These are phyloP conservation scores for Cladobotryum mycophilum DNA, from an alignment of 2,329 filamentous ascomycete species.

Conservation along the genomic window DNA sequence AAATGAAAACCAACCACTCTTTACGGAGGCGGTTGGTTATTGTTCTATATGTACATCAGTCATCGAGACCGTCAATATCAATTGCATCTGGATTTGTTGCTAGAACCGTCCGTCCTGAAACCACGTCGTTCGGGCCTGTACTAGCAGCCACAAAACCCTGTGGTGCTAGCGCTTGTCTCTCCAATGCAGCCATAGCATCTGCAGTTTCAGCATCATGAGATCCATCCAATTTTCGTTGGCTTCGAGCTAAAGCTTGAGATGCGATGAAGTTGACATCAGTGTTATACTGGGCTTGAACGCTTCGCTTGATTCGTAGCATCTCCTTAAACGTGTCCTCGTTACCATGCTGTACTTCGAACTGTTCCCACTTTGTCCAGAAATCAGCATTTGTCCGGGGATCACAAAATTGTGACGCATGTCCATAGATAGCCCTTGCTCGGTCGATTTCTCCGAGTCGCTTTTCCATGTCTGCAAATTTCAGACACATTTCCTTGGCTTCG, in stretches of 20 bases:
- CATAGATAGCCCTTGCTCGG: constrained; percentile 89
- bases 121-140: constrained; percentile 58
- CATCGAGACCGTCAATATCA: constrained; percentile 67
- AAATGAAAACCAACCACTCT: neutral
- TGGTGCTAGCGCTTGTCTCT: constrained; percentile 81
- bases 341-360: constrained; percentile 94
- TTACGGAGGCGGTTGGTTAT: neutral
- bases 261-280: constrained; percentile 99
- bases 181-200: constrained; percentile 85
- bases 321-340: constrained; percentile 99
- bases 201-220: constrained; percentile 43
- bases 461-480: constrained; percentile 98
- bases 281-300: constrained; percentile 96
- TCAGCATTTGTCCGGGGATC: constrained; percentile 83
- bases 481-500: constrained; percentile 95
- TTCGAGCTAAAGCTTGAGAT: constrained; percentile 82
- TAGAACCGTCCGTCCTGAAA: constrained; percentile 32
- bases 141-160: constrained; percentile 87
- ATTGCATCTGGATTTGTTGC: constrained; percentile 79
- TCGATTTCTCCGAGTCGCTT: constrained; percentile 88
- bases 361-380: constrained; percentile 97
- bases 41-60: constrained; percentile 32
- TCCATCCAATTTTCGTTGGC: constrained; percentile 56
- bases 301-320: constrained; percentile 96
- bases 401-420: constrained; percentile 94